These are phyloP conservation scores for Aureobasidium mangrovei DNA, from an alignment of 2,329 filamentous ascomycete genomes.

Conservation along the genomic window DNA sequence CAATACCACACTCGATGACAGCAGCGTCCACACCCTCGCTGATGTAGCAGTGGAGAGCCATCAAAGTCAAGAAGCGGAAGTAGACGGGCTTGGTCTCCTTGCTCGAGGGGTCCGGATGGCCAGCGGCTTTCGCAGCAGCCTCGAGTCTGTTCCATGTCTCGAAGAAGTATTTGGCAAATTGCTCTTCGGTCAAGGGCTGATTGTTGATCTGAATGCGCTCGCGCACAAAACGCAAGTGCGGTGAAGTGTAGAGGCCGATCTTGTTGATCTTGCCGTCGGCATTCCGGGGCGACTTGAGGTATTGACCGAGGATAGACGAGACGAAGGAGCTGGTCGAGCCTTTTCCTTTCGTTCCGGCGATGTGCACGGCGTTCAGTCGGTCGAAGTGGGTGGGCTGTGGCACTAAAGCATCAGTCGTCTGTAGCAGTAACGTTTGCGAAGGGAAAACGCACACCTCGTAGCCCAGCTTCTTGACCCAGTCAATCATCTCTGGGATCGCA, in stretches of 20 bases:
- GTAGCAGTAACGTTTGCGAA: not conserved
- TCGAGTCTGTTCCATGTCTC: conserved; percentile 68
- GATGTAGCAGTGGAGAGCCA: conserved; percentile 79
- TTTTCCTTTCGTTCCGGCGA: conserved; percentile 92
- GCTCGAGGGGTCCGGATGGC: conserved; percentile 39
- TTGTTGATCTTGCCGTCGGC: conserved; percentile 35
- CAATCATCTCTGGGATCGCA: conserved; percentile 73
- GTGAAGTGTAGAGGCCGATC: conserved; percentile 76
- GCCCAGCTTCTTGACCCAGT: conserved; percentile 67
- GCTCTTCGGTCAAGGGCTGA: conserved; percentile 54
- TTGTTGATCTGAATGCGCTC: conserved; percentile 80
- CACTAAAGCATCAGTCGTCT: conserved; percentile 12
- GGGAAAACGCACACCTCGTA: conserved; percentile 52
- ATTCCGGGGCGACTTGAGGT: conserved; percentile 30
- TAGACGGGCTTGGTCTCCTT: conserved; percentile 70
- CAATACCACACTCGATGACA: conserved; percentile 87
- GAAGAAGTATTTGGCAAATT: conserved; percentile 73
- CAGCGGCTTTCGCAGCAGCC: conserved; percentile 40
- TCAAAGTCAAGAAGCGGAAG: conserved; percentile 82
- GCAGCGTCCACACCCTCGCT: conserved; percentile 66
- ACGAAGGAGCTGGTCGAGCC: conserved; percentile 80
- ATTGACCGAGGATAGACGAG: conserved; percentile 65
- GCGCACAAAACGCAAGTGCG: conserved; percentile 72
- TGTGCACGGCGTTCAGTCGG: conserved; percentile 59
- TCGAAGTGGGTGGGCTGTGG: conserved; percentile 52